Base-by-base conservation (phyloP, 768 basidiomycete species). In the Dentipellis sp. region DNA sequence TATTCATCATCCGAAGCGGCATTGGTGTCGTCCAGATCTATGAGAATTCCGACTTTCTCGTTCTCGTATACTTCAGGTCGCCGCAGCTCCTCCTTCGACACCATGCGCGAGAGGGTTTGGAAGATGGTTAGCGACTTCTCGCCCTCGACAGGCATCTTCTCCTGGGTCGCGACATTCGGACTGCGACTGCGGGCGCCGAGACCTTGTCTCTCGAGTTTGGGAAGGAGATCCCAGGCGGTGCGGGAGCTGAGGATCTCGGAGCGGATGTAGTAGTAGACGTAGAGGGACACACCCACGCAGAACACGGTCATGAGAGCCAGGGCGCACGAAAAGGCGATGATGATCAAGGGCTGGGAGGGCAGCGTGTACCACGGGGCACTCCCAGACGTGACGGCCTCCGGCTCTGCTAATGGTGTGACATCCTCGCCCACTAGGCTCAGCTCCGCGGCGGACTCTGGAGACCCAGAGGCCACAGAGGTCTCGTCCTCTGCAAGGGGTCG, bases 181-280 rank as follows among this genome's bases (percentile, higher is more conserved):
- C 61, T 57, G 39, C 59, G 50, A 8, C 42, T 51, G 35, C 53
- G 22, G 12, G 40, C 40, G 2, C 55, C 48, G 46, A 38, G 40
- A 37, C 17, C 23, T 10, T 55, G 61, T 50, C 63, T 63, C 55
- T 67, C 64, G 22, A 58, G 56, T 36, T 57, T 50, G 7, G 66
- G 59, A 2, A 62, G 51, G 10, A 61, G 52, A 21, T 66, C 64
- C 58, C 58, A 66, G 11, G 62, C 57, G 40, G 57, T 56, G 35
- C 58, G 58, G 4, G 61, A 57, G 16, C 7, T 19, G 55, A 37
- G 39, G 34, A 53, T 35, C 48, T 46, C 29, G 23, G 38, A 5
- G 16, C 53, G 49, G 51, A 55, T 37, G 51, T 23, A 55, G 40
- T 52, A 49, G n/a, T 35, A 22, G n/a, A 39, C 54, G 38, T 56